Base-by-base conservation (phyloP, 2,329 filamentous ascomycete species). In the Pseudonectria buxi region DNA sequence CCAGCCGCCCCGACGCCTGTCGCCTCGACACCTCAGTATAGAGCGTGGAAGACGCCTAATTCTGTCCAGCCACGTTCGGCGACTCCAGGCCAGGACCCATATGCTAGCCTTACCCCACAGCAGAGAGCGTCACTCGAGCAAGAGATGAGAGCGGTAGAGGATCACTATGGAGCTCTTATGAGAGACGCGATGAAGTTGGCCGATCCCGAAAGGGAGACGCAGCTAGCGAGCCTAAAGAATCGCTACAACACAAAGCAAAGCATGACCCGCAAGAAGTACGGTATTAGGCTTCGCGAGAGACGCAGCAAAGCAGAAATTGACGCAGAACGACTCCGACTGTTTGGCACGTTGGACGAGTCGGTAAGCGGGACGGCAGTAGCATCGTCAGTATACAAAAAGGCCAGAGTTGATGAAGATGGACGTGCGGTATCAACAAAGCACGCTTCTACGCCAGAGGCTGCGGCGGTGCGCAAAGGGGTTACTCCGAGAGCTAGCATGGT, bases 221-320 rank as follows among this genome's bases (percentile, higher is more conserved):
- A 43, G 30, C 33, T 75, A 0, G 60, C 63, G 0, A 65, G 59
- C 9, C 46, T 76, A 2, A 67, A 67, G 27, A 77, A 76, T 43
- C 65, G 65, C 3, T 74, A 71, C 45, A 69, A 69, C 28, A 75
- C 71, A 3, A 74, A 72, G 37, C 72, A 75, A 50, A 75, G 70
- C 35, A 63, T 64, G n/a, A 69, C 74, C 3, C 66, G 74, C 10
- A 77, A 74, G 50, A 75, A 68, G 40, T 77, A 69, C 40, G 74
- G 74, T n/a, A 71, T 78, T 24, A 64, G 65, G 2, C 60, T 78
- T 11, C 65, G 71, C 0, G 62, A 68, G 43, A 59, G 71, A 10
- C 67, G 72, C 1, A 66, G 65, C 3, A 66, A 53, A 40, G 61
- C 59, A 0, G 67, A 71, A 39, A 68, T 74, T 12, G 59, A 67